phyloP scores from a whole-genome alignment of 257 asterid species.

The Solanum pennellii region DNA sequence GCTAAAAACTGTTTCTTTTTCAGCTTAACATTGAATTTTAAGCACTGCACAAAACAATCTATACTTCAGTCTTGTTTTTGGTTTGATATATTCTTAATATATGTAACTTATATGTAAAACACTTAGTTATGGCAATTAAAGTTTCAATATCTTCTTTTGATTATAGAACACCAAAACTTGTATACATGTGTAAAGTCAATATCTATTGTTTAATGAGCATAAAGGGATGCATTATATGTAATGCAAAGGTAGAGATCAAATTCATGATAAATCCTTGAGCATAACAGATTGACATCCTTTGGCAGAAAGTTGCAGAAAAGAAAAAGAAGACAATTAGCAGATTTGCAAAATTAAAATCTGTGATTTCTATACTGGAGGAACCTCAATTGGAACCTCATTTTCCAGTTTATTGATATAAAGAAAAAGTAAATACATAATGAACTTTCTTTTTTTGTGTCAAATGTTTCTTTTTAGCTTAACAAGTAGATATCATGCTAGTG shows the following conservation, averaged over 20 bases:
- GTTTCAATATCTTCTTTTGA: neutral
- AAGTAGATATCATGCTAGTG: slow-evolving; percentile 30
- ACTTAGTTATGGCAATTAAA: neutral
- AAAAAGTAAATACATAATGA: neutral
- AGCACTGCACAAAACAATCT: neutral
- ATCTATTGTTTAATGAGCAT: neutral
- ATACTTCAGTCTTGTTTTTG: neutral
- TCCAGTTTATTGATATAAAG: neutral
- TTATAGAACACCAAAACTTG: neutral
- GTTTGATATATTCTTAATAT: neutral
- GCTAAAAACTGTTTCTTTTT: neutral
- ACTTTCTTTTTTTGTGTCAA: neutral
- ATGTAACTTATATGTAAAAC: neutral
- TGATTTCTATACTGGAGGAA: neutral
- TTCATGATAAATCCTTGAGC: neutral
- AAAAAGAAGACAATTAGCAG: neutral
- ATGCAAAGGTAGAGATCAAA: neutral
- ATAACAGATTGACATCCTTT: neutral
- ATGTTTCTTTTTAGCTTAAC: neutral
- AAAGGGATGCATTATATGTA: neutral
- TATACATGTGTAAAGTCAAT: neutral
- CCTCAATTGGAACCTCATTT: neutral
- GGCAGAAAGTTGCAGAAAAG: neutral
- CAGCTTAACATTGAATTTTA: neutral
- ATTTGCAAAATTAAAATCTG: neutral